These are phyloP conservation scores for Tolypocladium amazonense DNA, from an alignment of 2,329 filamentous ascomycete genomes.

Conservation along the genomic window DNA sequence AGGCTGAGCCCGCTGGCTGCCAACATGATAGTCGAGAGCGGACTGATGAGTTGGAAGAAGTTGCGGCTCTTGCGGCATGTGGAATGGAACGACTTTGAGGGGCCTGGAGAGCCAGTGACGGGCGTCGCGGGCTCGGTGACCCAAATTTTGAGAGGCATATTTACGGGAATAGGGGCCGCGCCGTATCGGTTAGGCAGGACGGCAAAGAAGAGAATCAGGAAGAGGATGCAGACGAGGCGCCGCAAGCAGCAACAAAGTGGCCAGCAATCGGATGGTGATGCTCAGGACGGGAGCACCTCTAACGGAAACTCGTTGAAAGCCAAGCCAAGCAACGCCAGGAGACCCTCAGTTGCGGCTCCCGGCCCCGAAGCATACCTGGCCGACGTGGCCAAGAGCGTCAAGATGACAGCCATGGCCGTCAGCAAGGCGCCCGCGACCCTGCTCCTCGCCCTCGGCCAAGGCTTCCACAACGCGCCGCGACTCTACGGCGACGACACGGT, in stretches of 20 bases:
- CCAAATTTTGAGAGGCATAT: slow-evolving; percentile 45
- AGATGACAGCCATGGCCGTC: slow-evolving; percentile 39
- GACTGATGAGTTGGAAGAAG: slow-evolving; percentile 52
- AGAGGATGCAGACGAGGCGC: slow-evolving; percentile 36
- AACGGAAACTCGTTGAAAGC: not conserved
- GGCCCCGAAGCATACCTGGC: slow-evolving; percentile 27
- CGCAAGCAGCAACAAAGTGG: slow-evolving; percentile 31
- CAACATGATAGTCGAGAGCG: slow-evolving; percentile 49
- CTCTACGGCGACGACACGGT: slow-evolving; percentile 63
- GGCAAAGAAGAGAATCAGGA: slow-evolving; percentile 33
- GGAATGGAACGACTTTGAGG: slow-evolving; percentile 71
- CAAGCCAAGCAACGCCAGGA: slow-evolving; percentile 1
- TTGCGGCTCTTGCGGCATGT: slow-evolving; percentile 54
- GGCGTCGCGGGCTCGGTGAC: slow-evolving; percentile 52
- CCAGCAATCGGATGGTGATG: slow-evolving; percentile 2
- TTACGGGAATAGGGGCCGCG: slow-evolving; percentile 53
- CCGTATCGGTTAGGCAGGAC: slow-evolving; percentile 51
- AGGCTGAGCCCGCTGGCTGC: slow-evolving; percentile 54
- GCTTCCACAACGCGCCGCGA: slow-evolving; percentile 60
- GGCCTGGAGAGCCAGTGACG: slow-evolving; percentile 62
- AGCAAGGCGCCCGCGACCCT: slow-evolving; percentile 49
- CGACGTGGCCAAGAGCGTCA: slow-evolving; percentile 41
- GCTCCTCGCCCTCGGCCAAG: slow-evolving; percentile 51
- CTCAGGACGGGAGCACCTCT: not conserved
- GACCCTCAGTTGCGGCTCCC: not conserved